phyloP scores from a whole-genome alignment of 2,329 filamentous ascomycete genomes.

The Huntiella bhutanensis region DNA sequence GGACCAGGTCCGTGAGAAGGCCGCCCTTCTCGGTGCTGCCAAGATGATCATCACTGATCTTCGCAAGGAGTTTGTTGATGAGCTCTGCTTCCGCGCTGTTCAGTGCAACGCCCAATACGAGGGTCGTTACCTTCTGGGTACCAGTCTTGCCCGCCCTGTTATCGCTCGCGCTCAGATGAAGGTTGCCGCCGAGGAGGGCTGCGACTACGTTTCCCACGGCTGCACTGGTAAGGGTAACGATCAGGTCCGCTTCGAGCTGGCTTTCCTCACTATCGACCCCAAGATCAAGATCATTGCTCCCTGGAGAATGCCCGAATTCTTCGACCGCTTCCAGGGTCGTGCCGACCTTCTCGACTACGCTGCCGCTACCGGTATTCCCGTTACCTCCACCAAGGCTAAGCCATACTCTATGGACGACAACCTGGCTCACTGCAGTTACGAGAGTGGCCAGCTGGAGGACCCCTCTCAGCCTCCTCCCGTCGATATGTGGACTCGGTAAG shows the following conservation, averaged over 20 bases:
- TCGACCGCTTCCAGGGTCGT: conserved; percentile 50
- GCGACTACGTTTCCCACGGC: conserved; percentile 15
- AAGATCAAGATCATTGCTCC: conserved; percentile 56
- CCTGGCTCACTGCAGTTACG: conserved; percentile 60
- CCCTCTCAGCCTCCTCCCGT: conserved; percentile 38
- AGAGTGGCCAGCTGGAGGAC: conserved; percentile 53
- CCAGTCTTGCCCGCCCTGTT: conserved; percentile 42
- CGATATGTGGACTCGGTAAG: conserved; percentile 45
- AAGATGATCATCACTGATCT: conserved; percentile 38
- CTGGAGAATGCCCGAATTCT: conserved; percentile 53
- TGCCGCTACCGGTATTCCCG: conserved; percentile 45
- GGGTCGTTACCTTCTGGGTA: conserved; percentile 28
- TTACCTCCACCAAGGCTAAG: conserved; percentile 53
- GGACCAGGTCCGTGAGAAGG: conserved; percentile 25
- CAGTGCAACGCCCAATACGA: conserved; percentile 48
- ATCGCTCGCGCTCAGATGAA: conserved; percentile 44
- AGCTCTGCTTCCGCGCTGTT: conserved; percentile 58
- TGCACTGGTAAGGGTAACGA: conserved; percentile 40
- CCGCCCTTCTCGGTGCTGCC: conserved; percentile 17
- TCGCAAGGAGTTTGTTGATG: conserved; percentile 51
- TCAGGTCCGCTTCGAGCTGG: conserved; percentile 23
- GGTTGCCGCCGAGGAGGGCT: conserved; percentile 19
- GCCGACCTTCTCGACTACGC: conserved; percentile 58
- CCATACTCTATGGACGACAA: conserved; percentile 50
- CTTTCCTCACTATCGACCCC: conserved; percentile 32